Evolutionary conservation across 2,329 filamentous ascomycete species (phyloP).

Genomic region (Pseudofabraea citricarpa): DNA sequence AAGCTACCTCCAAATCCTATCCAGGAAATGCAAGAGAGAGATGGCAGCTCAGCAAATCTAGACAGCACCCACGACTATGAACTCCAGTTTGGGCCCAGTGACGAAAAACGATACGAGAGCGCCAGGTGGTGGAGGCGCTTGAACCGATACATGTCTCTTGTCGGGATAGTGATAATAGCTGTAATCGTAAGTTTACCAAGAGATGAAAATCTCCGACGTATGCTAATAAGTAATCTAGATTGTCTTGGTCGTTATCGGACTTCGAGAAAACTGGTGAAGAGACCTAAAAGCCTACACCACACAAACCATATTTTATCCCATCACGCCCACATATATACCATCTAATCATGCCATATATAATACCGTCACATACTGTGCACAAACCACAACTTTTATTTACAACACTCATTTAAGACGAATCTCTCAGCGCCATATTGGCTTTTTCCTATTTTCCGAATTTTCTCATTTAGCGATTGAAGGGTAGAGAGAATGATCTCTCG

Average conservation of each 20-base stretch:
- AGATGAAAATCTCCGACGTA: conserved; percentile 3
- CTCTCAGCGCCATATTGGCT: background rate
- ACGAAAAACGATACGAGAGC: conserved; percentile 40
- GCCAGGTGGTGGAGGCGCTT: conserved; percentile 61
- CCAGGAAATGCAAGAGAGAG: conserved; percentile 43
- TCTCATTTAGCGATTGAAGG: too few species aligned
- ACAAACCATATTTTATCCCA: background rate
- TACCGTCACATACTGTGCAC: background rate
- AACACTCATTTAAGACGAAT: too few species aligned
- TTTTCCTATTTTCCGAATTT: background rate
- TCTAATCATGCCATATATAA: background rate
- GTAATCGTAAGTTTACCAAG: conserved; percentile 40
- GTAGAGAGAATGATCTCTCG: too few species aligned
- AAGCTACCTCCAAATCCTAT: conserved; percentile 60
- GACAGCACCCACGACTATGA: conserved; percentile 21
- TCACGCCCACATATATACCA: too few species aligned
- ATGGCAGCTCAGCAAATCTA: conserved; percentile 27
- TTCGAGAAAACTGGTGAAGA: conserved; percentile 17
- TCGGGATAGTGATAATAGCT: conserved; percentile 50
- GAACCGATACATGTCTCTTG: conserved; percentile 55
- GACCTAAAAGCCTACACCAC: background rate
- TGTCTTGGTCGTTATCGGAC: conserved; percentile 21
- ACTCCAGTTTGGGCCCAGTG: conserved; percentile 23
- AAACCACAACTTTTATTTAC: background rate
- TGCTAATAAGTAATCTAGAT: conserved; percentile 18